phyloP scores from a whole-genome alignment of 208 protist species.

The Wallacemonas sp. region DNA sequence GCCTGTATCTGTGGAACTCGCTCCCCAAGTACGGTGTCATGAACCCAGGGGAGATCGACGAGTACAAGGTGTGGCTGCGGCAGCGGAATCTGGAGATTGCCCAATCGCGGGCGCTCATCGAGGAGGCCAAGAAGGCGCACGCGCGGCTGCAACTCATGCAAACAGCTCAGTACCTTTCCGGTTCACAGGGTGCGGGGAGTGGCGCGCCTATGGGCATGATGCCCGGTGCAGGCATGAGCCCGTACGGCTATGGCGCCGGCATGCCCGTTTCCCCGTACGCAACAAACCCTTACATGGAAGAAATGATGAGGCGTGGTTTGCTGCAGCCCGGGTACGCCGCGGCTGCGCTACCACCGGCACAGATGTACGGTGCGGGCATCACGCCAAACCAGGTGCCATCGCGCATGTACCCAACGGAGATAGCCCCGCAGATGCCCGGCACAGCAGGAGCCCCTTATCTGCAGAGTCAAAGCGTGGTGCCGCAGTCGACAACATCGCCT shows the following conservation, averaged over 20 bases:
- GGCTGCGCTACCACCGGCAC: neutral
- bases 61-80: slow-evolving; percentile 78
- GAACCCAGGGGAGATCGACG: slow-evolving; percentile 60
- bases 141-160: slow-evolving; percentile 51
- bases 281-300: slow-evolving; percentile 3
- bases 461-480: too few relatives aligned
- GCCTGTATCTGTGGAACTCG: slow-evolving; percentile 70
- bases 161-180: slow-evolving; percentile 10
- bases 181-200: neutral
- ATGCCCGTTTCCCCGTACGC: neutral
- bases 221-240: neutral
- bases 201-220: neutral
- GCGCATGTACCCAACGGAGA: neutral
- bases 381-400: neutral
- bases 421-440: neutral
- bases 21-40: slow-evolving; percentile 82
- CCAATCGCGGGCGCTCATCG: slow-evolving; percentile 42
- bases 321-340: slow-evolving; percentile 3
- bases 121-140: slow-evolving; percentile 55
- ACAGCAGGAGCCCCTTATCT: too few relatives aligned
- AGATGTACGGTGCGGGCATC: slow-evolving; percentile 4
- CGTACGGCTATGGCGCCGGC: neutral
- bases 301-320: slow-evolving; percentile 9
- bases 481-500: neutral
- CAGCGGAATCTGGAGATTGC: slow-evolving; percentile 33